These are phyloP conservation scores for Taphrina pruni DNA, from an alignment of 1,139 yeast genomes.

Conservation along the genomic window DNA sequence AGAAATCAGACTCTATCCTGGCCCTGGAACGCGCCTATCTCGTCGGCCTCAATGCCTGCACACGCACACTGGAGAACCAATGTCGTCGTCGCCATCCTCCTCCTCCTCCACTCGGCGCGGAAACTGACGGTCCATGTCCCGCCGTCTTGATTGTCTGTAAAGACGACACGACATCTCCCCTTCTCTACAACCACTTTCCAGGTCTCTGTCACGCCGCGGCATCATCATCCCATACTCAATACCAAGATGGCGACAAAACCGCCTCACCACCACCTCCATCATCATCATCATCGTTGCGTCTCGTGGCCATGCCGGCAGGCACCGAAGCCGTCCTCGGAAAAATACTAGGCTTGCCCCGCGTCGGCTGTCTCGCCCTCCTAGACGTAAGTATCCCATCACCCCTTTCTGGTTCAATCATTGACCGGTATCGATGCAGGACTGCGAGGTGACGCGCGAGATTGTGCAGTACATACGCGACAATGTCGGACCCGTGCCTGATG, in stretches of 20 bases:
- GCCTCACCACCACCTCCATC: too few relatives aligned
- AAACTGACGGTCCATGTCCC: too few relatives aligned
- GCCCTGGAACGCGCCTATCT: neutral
- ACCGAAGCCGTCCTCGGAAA: constrained; percentile 11
- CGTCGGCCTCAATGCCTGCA: constrained; percentile 19
- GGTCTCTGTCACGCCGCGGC: neutral
- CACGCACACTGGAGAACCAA: constrained; percentile 11
- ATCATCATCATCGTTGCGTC: neutral
- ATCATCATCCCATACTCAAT: neutral
- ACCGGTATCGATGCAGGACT: neutral
- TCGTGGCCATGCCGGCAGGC: constrained; percentile 10
- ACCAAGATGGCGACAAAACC: neutral
- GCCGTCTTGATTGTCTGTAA: constrained; percentile 17
- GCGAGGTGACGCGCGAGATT: neutral
- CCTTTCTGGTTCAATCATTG: neutral
- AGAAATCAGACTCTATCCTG: neutral
- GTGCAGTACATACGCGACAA: neutral
- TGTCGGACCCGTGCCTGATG: neutral
- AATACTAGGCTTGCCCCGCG: constrained; percentile 10
- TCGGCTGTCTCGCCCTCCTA: constrained; percentile 5
- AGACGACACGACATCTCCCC: neutral
- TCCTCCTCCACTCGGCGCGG: neutral
- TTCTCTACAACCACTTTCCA: constrained; percentile 22
- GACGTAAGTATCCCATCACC: too few relatives aligned
- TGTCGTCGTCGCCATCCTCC: neutral